These are phyloP conservation scores for Chlamydomonas sp. DNA, from an alignment of 139 green algal species.

Conservation along the genomic window DNA sequence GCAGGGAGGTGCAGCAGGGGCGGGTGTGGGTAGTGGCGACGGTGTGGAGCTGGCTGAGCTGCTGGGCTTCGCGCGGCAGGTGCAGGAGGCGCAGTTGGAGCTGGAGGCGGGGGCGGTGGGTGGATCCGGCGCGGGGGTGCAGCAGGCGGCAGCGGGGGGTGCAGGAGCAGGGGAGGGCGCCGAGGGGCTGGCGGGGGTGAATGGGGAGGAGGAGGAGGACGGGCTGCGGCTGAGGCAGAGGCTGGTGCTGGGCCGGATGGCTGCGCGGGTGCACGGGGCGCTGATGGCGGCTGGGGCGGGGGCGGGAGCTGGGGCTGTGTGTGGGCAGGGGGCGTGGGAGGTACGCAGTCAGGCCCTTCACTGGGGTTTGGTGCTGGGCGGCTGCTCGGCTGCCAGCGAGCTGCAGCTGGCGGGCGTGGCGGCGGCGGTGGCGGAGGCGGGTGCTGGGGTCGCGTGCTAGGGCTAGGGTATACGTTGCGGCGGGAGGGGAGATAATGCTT, in stretches of 20 bases:
- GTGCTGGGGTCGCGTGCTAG: conserved; percentile 15
- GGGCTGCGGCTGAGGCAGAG: conserved; percentile 40
- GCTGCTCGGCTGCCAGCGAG: conserved; percentile 5
- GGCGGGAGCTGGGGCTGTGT: not conserved
- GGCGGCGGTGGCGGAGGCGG: conserved; percentile 33
- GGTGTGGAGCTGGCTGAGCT: not conserved
- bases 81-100: conserved; percentile 7
- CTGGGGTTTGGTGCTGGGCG: conserved; percentile 1
- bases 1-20: not conserved
- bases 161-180: not conserved
- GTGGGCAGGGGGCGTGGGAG: not conserved
- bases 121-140: not conserved
- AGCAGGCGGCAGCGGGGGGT: not conserved
- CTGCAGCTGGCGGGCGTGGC: conserved; percentile 24
- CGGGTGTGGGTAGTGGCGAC: not conserved
- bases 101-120: not conserved
- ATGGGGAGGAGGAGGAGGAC: conserved; percentile 48
- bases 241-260: conserved; percentile 35
- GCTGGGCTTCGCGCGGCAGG: not conserved
- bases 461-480: too few relatives aligned
- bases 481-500: too few relatives aligned
- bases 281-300: conserved; percentile 2
- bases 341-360: not conserved
- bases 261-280: conserved; percentile 20
- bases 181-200: too few relatives aligned